These are phyloP conservation scores for Beauveria australis DNA, from an alignment of 2,329 filamentous ascomycete genomes.

Conservation along the genomic window DNA sequence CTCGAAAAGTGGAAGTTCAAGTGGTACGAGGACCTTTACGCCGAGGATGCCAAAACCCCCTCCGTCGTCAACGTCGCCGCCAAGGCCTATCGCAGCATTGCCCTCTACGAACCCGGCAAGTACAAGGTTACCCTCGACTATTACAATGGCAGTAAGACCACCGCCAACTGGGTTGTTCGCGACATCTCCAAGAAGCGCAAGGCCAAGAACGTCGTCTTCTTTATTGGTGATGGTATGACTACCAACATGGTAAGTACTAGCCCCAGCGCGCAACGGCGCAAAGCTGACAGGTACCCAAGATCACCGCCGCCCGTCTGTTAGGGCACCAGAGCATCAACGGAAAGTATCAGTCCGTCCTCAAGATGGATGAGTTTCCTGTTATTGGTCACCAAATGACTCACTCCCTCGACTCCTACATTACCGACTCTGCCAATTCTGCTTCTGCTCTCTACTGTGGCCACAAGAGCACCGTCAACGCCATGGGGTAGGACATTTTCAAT, in stretches of 20 bases:
- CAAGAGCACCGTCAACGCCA: conserved; percentile 74
- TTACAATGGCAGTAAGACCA: conserved; percentile 63
- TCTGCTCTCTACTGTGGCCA: conserved; percentile 76
- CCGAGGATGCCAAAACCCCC: conserved; percentile 58
- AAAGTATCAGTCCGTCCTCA: conserved; percentile 67
- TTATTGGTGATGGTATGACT: conserved; percentile 69
- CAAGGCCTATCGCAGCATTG: conserved; percentile 69
- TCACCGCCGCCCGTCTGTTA: conserved; percentile 71
- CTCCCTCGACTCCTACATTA: conserved; percentile 78
- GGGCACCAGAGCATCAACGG: conserved; percentile 79
- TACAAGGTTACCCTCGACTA: conserved; percentile 72
- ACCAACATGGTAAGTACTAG: conserved; percentile 53
- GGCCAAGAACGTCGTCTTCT: conserved; percentile 79
- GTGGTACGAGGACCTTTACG: conserved; percentile 83
- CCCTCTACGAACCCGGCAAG: conserved; percentile 68
- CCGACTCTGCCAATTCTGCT: conserved; percentile 78
- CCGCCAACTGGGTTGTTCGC: conserved; percentile 69
- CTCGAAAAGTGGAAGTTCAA: conserved; percentile 75
- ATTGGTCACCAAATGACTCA: conserved; percentile 85
- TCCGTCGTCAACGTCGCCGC: conserved; percentile 72
- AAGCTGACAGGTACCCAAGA: conserved; percentile 26
- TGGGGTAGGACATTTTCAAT: conserved; percentile 43
- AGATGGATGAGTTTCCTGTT: conserved; percentile 78
- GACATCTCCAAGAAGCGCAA: conserved; percentile 60
- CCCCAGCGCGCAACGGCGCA: not conserved